Evolutionary conservation across 345 rosid genomes (phyloP).

Genomic region (Diplotaxis tenuifolia): DNA sequence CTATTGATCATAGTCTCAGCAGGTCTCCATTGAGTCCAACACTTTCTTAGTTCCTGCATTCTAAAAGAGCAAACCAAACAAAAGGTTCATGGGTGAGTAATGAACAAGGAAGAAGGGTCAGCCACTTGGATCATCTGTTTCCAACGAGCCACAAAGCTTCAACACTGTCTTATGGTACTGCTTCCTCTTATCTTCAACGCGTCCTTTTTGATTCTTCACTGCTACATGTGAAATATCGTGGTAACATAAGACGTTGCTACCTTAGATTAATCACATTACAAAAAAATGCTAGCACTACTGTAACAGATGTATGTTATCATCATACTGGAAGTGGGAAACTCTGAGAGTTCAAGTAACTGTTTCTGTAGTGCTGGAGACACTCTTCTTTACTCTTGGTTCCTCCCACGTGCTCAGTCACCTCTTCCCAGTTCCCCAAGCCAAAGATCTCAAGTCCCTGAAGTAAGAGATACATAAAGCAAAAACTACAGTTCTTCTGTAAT

Average conservation of each 20-base stretch:
- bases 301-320: no score
- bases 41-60: constrained; percentile 49
- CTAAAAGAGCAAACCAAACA: constrained; percentile 41
- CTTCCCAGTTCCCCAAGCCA: constrained; percentile 96
- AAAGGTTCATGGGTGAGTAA: constrained; percentile 51
- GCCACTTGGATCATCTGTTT: constrained; percentile 44
- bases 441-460: constrained; percentile 95
- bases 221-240: constrained; percentile 92
- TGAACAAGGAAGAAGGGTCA: constrained; percentile 46
- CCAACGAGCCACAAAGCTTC: constrained; percentile 38
- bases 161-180: constrained; percentile 44
- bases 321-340: constrained; percentile 96
- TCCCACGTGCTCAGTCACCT: no score
- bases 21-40: constrained; percentile 54
- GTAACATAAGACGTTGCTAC: no score
- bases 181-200: constrained; percentile 53
- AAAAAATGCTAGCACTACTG: constrained; percentile 1
- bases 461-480: not conserved
- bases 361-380: constrained; percentile 76
- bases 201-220: constrained; percentile 89
- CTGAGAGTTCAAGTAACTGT: constrained; percentile 75
- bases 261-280: no score
- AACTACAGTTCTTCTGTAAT: not conserved
- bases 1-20: constrained; percentile 48
- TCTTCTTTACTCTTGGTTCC: no score